Percentiles rank a stretch among this genome's conserved stretches.
Evolutionary conservation across 148 eudicot genomes (phyloP).

Genomic region (Diospyros lotus): DNA sequence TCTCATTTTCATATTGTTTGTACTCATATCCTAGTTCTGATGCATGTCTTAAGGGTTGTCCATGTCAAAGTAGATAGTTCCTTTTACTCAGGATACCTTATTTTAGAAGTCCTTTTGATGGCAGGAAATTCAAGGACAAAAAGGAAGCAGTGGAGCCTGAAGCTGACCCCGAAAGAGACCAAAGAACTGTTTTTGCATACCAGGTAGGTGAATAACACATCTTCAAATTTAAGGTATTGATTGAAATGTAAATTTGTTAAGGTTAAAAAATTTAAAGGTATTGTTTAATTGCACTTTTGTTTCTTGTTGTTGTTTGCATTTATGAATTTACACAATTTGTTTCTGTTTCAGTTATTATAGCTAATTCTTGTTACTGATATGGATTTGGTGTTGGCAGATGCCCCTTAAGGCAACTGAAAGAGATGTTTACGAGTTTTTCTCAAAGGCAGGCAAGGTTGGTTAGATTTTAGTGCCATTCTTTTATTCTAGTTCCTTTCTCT

Average conservation of each 20-base stretch:
- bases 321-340: background rate
- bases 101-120: constrained; percentile 27
- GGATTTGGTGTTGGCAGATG: constrained; percentile 50
- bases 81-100: background rate
- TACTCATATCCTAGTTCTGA: no score
- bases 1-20: no score
- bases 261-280: no score
- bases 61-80: no score
- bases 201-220: constrained; percentile 44
- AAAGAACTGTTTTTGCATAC: constrained; percentile 97
- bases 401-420: constrained; percentile 88
- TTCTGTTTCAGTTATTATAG: background rate
- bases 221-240: no score
- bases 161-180: constrained; percentile 99
- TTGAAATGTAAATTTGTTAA: no score
- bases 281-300: background rate
- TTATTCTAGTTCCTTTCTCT: no score
- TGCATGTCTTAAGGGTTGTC: no score
- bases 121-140: constrained; percentile 87
- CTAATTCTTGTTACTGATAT: constrained; percentile 7
- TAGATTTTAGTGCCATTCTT: background rate
- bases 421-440: constrained; percentile 89
- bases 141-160: constrained; percentile 87
- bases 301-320: background rate
- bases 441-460: constrained; percentile 92